Percentiles rank a stretch among this genome's conserved stretches.
These are phyloP conservation scores for Cordyceps pruinosa DNA, from an alignment of 2,329 filamentous ascomycete species.

Conservation along the genomic window DNA sequence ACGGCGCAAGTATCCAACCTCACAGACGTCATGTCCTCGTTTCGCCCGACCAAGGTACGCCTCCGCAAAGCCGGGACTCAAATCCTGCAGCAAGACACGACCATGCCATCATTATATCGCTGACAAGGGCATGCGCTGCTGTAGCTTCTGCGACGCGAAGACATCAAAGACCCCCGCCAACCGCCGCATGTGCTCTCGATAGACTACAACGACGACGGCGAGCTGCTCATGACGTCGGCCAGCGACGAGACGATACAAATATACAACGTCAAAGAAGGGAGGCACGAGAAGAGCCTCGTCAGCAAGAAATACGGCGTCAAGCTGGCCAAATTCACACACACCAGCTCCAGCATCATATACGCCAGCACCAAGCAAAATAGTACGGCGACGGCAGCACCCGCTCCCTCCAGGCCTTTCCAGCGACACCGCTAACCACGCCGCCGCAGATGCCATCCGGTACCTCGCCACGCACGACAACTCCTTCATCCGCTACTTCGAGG, in stretches of 20 bases:
- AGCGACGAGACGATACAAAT: conserved; percentile 94
- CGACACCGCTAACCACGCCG: background rate
- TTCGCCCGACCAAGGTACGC: conserved; percentile 70
- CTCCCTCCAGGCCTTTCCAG: background rate
- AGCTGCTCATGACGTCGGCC: conserved; percentile 83
- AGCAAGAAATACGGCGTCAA: conserved; percentile 97
- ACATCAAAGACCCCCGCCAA: conserved; percentile 43
- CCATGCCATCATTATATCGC: background rate
- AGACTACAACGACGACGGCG: conserved; percentile 93
- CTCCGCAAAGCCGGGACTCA: background rate
- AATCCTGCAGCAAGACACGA: background rate
- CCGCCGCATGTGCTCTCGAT: conserved; percentile 73
- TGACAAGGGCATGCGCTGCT: background rate
- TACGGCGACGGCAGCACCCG: conserved; percentile 35
- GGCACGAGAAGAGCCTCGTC: conserved; percentile 79
- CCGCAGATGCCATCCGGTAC: conserved; percentile 72
- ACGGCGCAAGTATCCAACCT: conserved; percentile 56
- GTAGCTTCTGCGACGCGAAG: conserved; percentile 52
- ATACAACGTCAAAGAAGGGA: conserved; percentile 87
- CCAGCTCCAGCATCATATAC: conserved; percentile 85
- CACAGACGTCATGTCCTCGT: conserved; percentile 68
- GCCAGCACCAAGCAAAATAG: conserved; percentile 92
- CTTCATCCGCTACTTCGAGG: conserved; percentile 93
- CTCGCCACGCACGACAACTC: conserved; percentile 91
- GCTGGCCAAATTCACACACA: conserved; percentile 89